These are phyloP conservation scores for Saccharomyces hybrid DNA, from an alignment of 1,139 yeast species.

Conservation along the genomic window DNA sequence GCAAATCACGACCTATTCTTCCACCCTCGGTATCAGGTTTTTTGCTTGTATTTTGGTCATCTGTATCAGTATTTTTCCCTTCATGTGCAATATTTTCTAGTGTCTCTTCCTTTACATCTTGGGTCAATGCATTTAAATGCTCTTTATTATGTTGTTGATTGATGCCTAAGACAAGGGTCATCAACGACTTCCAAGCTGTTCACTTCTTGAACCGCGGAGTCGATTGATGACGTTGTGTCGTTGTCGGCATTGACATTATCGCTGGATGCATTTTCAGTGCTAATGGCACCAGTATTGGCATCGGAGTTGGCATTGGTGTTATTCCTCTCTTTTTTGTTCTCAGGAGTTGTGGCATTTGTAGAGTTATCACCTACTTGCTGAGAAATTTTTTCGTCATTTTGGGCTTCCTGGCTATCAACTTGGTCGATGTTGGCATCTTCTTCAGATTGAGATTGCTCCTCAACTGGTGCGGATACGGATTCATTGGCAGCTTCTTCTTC, in stretches of 20 bases:
- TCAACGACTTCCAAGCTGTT: conserved; percentile 13
- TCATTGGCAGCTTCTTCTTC: conserved; percentile 8
- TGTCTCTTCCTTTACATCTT: conserved; percentile 23
- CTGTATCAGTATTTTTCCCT: conserved; percentile 4
- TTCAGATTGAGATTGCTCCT: conserved; percentile 3
- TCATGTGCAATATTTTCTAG: conserved; percentile 22
- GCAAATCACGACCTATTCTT: conserved; percentile 76
- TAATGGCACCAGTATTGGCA: not conserved
- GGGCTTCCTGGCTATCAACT: conserved; percentile 1
- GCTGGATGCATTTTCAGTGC: not conserved
- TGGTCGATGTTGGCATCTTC: conserved; percentile 3
- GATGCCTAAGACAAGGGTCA: conserved; percentile 28
- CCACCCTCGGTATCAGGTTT: conserved; percentile 12
- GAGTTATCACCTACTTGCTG: not conserved
- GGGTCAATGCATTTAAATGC: conserved; percentile 17
- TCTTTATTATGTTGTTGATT: conserved; percentile 18
- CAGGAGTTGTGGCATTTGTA: conserved; percentile 1
- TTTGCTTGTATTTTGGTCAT: conserved; percentile 4
- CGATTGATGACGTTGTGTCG: not conserved
- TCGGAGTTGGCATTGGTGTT: conserved; percentile 7
- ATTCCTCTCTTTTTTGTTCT: conserved; percentile 10
- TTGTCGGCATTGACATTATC: not conserved
- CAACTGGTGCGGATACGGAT: conserved; percentile 2
- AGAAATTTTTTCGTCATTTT: not conserved
- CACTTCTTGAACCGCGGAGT: not conserved